Percentiles rank a stretch among this genome's conserved stretches.
Evolutionary conservation across 2,329 filamentous ascomycete genomes (phyloP).

Genomic region (Alternaria panax): DNA sequence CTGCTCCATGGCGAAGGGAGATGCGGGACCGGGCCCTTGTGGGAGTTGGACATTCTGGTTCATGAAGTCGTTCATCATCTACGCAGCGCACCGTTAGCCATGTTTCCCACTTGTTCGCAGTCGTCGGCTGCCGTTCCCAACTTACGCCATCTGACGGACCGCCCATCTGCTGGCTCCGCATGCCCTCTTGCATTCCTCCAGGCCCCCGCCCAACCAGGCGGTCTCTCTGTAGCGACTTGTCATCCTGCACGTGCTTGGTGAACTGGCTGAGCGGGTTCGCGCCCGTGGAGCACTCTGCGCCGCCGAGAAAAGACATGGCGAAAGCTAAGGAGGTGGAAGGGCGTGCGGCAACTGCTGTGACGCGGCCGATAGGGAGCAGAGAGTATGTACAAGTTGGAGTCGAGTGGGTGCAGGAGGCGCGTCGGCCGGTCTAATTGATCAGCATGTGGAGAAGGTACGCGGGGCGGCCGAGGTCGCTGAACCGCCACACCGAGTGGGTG

Average conservation of each 20-base stretch:
- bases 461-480: constrained; percentile 28
- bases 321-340: background rate
- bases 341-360: background rate
- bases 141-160: constrained; percentile 69
- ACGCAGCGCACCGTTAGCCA: constrained; percentile 34
- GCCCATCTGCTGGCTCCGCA: constrained; percentile 74
- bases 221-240: constrained; percentile 93
- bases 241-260: constrained; percentile 94
- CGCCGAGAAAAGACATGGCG: constrained; percentile 92
- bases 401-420: constrained; percentile 6
- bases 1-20: constrained; percentile 72
- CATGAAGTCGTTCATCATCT: constrained; percentile 95
- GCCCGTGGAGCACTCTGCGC: constrained; percentile 94
- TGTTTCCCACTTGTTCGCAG: background rate
- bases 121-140: constrained; percentile 3
- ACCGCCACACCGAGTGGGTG: constrained; percentile 12
- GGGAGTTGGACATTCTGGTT: constrained; percentile 74
- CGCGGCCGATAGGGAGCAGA: constrained; percentile 7
- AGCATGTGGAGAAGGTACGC: constrained; percentile 28
- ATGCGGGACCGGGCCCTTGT: constrained; percentile 59
- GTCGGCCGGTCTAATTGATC: constrained; percentile 26
- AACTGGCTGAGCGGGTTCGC: constrained; percentile 97
- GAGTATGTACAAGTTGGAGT: constrained; percentile 14
- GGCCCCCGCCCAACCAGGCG: constrained; percentile 79
- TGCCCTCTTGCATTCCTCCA: constrained; percentile 74